Conservation (phyloP, 208 protist species). For the Leishmania braziliensis region DNA sequence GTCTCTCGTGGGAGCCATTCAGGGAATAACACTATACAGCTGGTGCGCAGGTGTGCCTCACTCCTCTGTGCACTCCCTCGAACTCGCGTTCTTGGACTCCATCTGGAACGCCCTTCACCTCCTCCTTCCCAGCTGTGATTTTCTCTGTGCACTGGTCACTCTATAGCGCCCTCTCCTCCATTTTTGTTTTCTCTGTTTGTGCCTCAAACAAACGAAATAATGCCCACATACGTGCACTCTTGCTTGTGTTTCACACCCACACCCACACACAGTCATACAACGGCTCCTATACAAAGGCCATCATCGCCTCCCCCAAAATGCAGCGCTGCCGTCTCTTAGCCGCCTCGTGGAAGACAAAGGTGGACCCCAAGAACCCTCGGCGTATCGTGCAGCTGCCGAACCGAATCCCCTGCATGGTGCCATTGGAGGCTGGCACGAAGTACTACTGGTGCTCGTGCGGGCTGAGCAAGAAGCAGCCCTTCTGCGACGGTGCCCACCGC, state of each 20-base stretch:
- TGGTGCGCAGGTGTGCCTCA: not conserved
- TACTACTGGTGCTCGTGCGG: conserved; percentile 89
- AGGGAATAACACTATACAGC: not conserved
- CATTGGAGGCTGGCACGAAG: conserved; percentile 63
- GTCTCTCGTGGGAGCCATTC: not conserved
- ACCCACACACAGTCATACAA: not conserved
- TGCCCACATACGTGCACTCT: too few species aligned
- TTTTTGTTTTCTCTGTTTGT: not conserved
- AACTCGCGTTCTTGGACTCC: not conserved
- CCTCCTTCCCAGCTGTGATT: not conserved
- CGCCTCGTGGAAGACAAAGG: conserved; percentile 76
- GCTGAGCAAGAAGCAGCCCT: conserved; percentile 79
- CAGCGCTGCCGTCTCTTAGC: conserved; percentile 38
- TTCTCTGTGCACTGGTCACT: not conserved
- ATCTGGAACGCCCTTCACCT: not conserved
- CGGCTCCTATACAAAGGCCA: not conserved
- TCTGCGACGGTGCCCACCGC: conserved; percentile 73
- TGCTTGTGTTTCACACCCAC: not conserved
- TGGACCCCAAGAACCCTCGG: conserved; percentile 56
- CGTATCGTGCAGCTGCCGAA: conserved; percentile 54
- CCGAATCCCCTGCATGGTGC: conserved; percentile 48
- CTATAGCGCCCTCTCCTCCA: not conserved
- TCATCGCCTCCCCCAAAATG: conserved; percentile 19
- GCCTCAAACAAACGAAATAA: too few species aligned
- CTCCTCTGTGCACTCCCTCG: not conserved